These are phyloP conservation scores for Arxiozyma bovina DNA, from an alignment of 1,139 yeast species.

Conservation along the genomic window DNA sequence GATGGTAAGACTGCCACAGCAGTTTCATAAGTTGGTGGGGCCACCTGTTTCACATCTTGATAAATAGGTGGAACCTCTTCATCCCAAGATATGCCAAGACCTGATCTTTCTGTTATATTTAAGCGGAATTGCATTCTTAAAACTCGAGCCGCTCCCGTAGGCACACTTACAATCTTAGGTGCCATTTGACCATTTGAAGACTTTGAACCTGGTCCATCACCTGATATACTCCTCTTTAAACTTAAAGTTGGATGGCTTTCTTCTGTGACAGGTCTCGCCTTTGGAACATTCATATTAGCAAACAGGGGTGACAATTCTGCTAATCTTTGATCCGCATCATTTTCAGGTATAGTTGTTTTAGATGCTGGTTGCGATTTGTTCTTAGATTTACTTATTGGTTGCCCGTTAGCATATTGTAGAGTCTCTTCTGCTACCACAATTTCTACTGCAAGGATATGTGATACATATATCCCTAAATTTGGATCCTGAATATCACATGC, in stretches of 20 bases:
- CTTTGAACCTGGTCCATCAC: constrained; percentile 1
- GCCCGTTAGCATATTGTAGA: constrained; percentile 36
- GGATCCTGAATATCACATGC: constrained; percentile 81
- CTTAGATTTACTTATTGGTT: constrained; percentile 20
- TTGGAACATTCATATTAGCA: constrained; percentile 29
- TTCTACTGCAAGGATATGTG: constrained; percentile 72
- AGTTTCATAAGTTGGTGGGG: constrained; percentile 60
- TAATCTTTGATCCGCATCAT: constrained; percentile 32
- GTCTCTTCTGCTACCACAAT: constrained; percentile 89
- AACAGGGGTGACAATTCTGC: constrained; percentile 37
- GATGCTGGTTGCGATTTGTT: constrained; percentile 8
- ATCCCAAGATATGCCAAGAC: constrained; percentile 96
- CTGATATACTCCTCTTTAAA: neutral
- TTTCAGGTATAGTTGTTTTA: constrained; percentile 13
- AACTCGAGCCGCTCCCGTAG: constrained; percentile 93
- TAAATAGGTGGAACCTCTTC: constrained; percentile 98
- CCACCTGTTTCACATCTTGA: constrained; percentile 66
- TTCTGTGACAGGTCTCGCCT: constrained; percentile 13
- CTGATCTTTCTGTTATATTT: constrained; percentile 77
- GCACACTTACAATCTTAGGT: constrained; percentile 46
- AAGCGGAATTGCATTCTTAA: constrained; percentile 88
- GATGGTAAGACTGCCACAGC: constrained; percentile 4
- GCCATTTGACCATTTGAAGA: constrained; percentile 2
- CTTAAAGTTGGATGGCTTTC: constrained; percentile 7
- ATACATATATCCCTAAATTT: constrained; percentile 63